A percentile compares a stretch with the other conserved stretches of the same genome.
Conservation (phyloP, 352 stramenopile genomes). For the Globisporangium heterothallicum region DNA sequence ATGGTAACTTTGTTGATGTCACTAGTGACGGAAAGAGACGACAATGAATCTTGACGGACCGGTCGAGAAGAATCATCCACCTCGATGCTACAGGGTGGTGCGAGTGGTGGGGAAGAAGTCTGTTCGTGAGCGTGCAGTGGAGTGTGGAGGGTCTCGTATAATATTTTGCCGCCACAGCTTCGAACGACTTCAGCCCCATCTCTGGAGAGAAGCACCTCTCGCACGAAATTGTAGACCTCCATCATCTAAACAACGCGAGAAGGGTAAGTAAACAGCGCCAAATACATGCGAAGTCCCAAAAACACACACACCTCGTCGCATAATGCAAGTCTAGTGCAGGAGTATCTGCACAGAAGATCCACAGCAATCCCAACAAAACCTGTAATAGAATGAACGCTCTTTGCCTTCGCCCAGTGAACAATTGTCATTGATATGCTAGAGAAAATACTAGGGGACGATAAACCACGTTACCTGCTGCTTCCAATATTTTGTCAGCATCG, state of each 20-base stretch:
- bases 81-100: not conserved
- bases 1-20: not conserved
- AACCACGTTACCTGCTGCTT: constrained; percentile 22
- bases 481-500: constrained; percentile 48
- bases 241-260: constrained; percentile 25
- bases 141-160: constrained; percentile 26
- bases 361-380: constrained; percentile 62
- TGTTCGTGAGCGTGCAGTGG: not conserved
- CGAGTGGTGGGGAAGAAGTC: not conserved
- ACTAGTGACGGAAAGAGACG: not conserved
- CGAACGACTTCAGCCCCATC: constrained; percentile 45
- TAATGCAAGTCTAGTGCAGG: constrained; percentile 1
- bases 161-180: constrained; percentile 36
- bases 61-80: not conserved
- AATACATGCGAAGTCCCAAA: constrained; percentile 2
- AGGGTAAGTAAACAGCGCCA: not conserved
- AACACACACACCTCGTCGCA: constrained; percentile 12
- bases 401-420: constrained; percentile 5
- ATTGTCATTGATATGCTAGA: not conserved
- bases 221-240: constrained; percentile 60
- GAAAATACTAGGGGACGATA: not conserved
- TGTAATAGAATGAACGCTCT: constrained; percentile 35
- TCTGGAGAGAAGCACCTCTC: constrained; percentile 40
- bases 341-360: constrained; percentile 28
- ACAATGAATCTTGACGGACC: not conserved